These are phyloP conservation scores for Psidium guajava DNA, from an alignment of 345 rosid genomes.

Conservation along the genomic window DNA sequence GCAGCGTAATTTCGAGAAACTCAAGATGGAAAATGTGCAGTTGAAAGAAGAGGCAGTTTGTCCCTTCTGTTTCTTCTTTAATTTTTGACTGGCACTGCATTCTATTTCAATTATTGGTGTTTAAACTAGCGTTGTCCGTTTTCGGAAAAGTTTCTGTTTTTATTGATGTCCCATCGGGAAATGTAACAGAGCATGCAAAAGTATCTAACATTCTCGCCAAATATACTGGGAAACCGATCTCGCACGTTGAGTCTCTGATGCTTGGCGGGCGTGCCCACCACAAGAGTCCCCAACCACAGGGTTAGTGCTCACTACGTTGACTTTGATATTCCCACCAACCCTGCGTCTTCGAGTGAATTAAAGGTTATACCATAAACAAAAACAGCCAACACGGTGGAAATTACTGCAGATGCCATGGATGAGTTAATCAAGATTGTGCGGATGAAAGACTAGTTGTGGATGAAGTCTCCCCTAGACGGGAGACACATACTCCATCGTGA, in stretches of 20 bases:
- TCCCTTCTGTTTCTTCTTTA: not conserved
- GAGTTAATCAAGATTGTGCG: constrained; percentile 38
- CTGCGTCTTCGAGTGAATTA: not conserved
- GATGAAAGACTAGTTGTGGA: constrained; percentile 45
- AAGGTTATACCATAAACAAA: constrained; percentile 19
- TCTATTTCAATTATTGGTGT: not conserved
- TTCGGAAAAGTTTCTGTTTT: not conserved
- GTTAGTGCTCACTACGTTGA: not conserved
- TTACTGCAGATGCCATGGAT: constrained; percentile 36
- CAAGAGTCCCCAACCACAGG: not conserved
- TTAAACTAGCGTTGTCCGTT: not conserved
- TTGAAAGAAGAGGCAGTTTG: constrained; percentile 40
- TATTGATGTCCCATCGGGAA: not conserved
- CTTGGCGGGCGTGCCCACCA: not conserved
- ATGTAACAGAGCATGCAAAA: constrained; percentile 25
- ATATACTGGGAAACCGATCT: constrained; percentile 20
- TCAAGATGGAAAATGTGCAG: constrained; percentile 37
- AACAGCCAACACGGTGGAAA: constrained; percentile 18
- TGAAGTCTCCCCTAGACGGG: constrained; percentile 18
- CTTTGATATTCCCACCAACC: not conserved
- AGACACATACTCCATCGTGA: constrained; percentile 21
- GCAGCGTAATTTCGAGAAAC: constrained; percentile 12
- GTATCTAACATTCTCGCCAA: constrained; percentile 19
- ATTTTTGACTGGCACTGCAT: not conserved
- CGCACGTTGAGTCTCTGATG: constrained; percentile 1